Evolutionary conservation across 2,329 filamentous ascomycete genomes (phyloP), one percentile per base, ranked within the genome.

Genomic region (Blastomyces gilchristii): DNA sequence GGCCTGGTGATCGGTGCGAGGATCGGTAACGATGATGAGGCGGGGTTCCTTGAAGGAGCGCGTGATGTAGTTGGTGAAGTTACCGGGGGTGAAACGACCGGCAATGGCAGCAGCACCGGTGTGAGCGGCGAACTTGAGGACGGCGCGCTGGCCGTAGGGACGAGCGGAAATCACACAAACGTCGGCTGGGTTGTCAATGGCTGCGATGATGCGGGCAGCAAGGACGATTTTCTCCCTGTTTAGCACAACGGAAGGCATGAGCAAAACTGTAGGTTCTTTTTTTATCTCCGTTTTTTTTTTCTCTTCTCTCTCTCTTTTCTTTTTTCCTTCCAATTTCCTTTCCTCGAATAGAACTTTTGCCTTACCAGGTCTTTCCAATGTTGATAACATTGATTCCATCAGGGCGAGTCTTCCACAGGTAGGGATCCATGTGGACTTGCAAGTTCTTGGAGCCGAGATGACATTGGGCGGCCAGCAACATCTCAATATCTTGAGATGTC

Each of bases 51-150:
- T 97, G 91, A 99, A 99, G 70, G 94, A 97, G 77, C 94, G 93
- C 81, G 95, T 99, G 89, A 99, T 99, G 89, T 99, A 99, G 88
- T 99, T 99, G 86, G 94, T 99, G 89, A 99, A 99, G 82, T 93
- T 96, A 90, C 94, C 94, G 79, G 94, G 94, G 78, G 94, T 99
- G 89, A 99, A 99, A 80, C 94, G 94, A 84, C 94, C 94, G 76
- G 94, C 95, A 77, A 99, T 99, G 80, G 94, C 90, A 76, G 91
- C 90, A 76, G 95, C 92, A 79, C 94, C 94, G 71, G 94, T 99
- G 89, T 99, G 94, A 70, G 91, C 84, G 76, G 94, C 94, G 84
- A 99, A 99, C 89, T 99, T 99, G 80, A 99, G 90, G 78, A 99
- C 95, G 74, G 94, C 93, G 83, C 94, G 93, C 87, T 99, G 94